These are phyloP conservation scores for Colletotrichum chlorophyti DNA, from an alignment of 2,329 filamentous ascomycete genomes.

Conservation along the genomic window DNA sequence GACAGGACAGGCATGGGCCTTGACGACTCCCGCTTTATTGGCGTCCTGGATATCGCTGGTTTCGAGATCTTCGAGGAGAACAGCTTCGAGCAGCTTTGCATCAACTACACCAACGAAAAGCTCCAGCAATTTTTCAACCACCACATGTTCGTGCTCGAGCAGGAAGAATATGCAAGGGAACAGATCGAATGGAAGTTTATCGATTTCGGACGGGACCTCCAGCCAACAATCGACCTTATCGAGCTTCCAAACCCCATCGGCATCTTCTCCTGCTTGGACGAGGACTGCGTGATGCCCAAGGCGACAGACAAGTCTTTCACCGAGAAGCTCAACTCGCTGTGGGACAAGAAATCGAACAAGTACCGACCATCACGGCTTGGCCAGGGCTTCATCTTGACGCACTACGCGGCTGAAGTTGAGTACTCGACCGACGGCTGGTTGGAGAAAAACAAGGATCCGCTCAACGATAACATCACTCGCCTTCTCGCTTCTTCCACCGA, in stretches of 20 bases:
- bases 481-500: slow-evolving; percentile 84
- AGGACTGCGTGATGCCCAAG: slow-evolving; percentile 99
- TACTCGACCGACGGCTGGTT: slow-evolving; percentile 95
- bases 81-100: slow-evolving; percentile 98
- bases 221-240: slow-evolving; percentile 97
- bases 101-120: slow-evolving; percentile 99
- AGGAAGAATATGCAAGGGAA: slow-evolving; percentile 96
- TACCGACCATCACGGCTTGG: slow-evolving; percentile 87
- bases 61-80: slow-evolving; percentile 99
- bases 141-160: slow-evolving; percentile 99
- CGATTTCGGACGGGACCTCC: slow-evolving; percentile 95
- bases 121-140: slow-evolving; percentile 99
- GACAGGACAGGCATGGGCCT: slow-evolving; percentile 80
- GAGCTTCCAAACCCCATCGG: slow-evolving; percentile 96
- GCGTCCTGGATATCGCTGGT: slow-evolving; percentile 96
- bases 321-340: slow-evolving; percentile 94
- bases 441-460: slow-evolving; percentile 98
- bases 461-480: slow-evolving; percentile 96
- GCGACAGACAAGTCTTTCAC: slow-evolving; percentile 97
- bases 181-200: slow-evolving; percentile 99
- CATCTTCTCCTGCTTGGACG: slow-evolving; percentile 97
- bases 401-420: slow-evolving; percentile 97
- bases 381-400: slow-evolving; percentile 94
- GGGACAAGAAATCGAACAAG: slow-evolving; percentile 95
- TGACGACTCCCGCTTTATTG: slow-evolving; percentile 95